phyloP scores from a whole-genome alignment of 495 filamentous ascomycete genomes.

The Jackrogersella multiformis region DNA sequence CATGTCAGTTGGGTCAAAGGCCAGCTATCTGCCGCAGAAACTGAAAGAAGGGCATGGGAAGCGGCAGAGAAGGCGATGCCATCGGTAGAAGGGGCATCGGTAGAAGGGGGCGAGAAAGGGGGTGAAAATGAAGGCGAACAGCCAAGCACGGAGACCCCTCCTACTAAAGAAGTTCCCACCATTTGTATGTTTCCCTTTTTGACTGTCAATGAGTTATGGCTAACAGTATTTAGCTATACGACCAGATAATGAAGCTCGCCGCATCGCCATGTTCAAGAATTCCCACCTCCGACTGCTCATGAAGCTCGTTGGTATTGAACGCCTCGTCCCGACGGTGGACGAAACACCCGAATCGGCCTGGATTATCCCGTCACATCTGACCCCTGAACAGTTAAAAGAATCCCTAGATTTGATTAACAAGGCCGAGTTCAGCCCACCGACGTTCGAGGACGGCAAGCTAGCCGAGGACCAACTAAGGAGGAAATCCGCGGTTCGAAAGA shows the following conservation, averaged over 20 bases:
- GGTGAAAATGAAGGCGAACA: conserved; percentile 45
- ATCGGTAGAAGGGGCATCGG: conserved; percentile 40
- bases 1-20: conserved; percentile 84
- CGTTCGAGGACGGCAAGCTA: conserved; percentile 72
- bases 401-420: conserved; percentile 69
- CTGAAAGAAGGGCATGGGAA: conserved; percentile 84
- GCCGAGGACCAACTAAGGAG: conserved; percentile 81
- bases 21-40: conserved; percentile 70
- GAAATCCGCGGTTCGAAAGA: conserved; percentile 64
- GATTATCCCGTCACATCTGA: conserved; percentile 75
- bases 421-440: conserved; percentile 74
- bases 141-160: conserved; percentile 49
- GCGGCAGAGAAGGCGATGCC: conserved; percentile 66
- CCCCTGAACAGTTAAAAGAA: conserved; percentile 69
- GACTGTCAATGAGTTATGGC: background rate
- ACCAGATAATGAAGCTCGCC: conserved; percentile 72
- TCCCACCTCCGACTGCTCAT: conserved; percentile 90
- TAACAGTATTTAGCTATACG: conserved; percentile 62
- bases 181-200: conserved; percentile 53
- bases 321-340: conserved; percentile 69
- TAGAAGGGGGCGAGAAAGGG: conserved; percentile 35
- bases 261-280: conserved; percentile 84
- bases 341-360: conserved; percentile 77
- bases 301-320: conserved; percentile 75
- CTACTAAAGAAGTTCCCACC: conserved; percentile 50